These are phyloP conservation scores for Dillenia suffruticosa DNA, from an alignment of 164 flowering plant species.

Conservation along the genomic window DNA sequence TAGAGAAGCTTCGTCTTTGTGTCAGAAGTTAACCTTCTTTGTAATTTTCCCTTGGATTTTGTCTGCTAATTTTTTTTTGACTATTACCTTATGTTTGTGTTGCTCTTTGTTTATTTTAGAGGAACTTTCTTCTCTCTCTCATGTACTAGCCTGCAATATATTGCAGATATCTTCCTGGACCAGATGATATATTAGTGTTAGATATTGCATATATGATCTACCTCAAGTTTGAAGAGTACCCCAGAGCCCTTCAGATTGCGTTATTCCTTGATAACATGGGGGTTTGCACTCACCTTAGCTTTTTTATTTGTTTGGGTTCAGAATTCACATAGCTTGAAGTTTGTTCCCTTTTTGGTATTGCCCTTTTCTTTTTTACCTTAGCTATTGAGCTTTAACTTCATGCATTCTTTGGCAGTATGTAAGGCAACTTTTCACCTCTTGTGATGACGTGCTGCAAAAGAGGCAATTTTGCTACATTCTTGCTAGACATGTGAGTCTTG, in stretches of 20 bases:
- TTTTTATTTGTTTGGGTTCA: not conserved
- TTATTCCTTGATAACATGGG: slow-evolving; percentile 73
- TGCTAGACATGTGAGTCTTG: slow-evolving; percentile 81
- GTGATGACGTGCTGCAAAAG: slow-evolving; percentile 55
- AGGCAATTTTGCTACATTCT: slow-evolving; percentile 89
- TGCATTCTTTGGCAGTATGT: slow-evolving; percentile 61
- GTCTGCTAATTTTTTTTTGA: too few relatives aligned
- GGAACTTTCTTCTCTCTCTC: not conserved
- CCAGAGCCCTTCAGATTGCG: slow-evolving; percentile 90
- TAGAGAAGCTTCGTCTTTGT: too few relatives aligned
- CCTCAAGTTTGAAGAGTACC: slow-evolving; percentile 73
- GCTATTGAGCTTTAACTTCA: not conserved
- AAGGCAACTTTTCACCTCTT: slow-evolving; percentile 62
- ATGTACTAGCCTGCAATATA: slow-evolving; percentile 1
- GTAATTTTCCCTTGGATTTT: too few relatives aligned
- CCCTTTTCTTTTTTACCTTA: slow-evolving; percentile 5
- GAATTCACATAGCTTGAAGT: not conserved
- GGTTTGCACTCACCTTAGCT: slow-evolving; percentile 30
- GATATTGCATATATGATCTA: slow-evolving; percentile 86
- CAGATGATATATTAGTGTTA: slow-evolving; percentile 88
- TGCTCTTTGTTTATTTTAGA: too few relatives aligned
- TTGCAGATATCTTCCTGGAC: slow-evolving; percentile 93
- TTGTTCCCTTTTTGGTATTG: not conserved
- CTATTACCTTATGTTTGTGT: too few relatives aligned
- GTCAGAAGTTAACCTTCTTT: too few relatives aligned